A percentile compares a stretch with the other conserved stretches of the same genome.
phyloP scores from a whole-genome alignment of 441 rosid species.

The Capsella rubella region DNA sequence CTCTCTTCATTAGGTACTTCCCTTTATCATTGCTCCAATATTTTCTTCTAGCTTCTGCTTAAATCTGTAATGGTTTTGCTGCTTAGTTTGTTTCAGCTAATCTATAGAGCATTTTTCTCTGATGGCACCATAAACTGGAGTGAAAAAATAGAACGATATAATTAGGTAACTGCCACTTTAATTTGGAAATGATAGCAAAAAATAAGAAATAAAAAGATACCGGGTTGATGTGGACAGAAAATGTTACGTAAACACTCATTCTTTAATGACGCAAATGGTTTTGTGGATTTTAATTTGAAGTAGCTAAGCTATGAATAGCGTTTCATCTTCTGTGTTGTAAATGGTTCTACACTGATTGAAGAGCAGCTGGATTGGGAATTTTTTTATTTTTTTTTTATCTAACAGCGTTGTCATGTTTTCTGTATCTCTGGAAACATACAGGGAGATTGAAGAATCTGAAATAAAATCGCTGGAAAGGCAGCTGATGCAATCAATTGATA shows the following conservation, averaged over 20 bases:
- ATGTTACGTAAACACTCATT: conserved; percentile 1
- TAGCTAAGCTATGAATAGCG: conserved; percentile 14
- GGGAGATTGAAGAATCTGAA: conserved; percentile 97
- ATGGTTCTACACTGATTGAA: conserved; percentile 15
- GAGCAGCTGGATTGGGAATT: conserved; percentile 3
- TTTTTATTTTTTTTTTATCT: background rate
- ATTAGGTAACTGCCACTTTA: conserved; percentile 17
- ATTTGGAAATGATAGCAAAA: conserved; percentile 3
- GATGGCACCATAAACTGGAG: background rate
- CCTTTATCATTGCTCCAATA: background rate
- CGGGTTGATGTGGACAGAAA: conserved; percentile 4
- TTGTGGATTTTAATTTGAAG: background rate
- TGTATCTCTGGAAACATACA: conserved; percentile 46
- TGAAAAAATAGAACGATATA: conserved; percentile 5
- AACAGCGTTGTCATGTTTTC: conserved; percentile 33
- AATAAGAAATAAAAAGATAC: conserved; percentile 2
- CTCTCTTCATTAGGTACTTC: conserved; percentile 89
- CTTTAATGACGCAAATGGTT: conserved; percentile 21
- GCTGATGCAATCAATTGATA: conserved; percentile 95
- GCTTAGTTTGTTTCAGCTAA: conserved; percentile 4
- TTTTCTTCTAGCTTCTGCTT: conserved; percentile 18
- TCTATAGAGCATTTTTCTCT: conserved; percentile 2
- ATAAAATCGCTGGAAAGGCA: conserved; percentile 95
- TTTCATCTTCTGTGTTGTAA: conserved; percentile 27
- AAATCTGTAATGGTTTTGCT: conserved; percentile 14